phyloP scores from a whole-genome alignment of 495 filamentous ascomycete species.

The Tuber borchii region DNA sequence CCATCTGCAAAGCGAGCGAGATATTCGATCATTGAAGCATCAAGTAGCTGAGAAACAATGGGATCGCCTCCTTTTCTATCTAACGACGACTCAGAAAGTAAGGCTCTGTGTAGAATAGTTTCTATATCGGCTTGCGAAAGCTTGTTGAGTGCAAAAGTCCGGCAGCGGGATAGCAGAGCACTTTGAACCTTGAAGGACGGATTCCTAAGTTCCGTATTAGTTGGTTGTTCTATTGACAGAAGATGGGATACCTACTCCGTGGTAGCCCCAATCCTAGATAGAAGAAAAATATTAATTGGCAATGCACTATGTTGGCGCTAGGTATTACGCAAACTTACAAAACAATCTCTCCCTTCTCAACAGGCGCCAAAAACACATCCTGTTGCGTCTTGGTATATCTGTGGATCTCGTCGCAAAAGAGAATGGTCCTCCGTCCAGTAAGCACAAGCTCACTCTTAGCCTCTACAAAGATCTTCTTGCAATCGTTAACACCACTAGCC shows the following conservation, averaged over 20 bases:
- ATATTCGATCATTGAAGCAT: conserved; percentile 70
- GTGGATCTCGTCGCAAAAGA: conserved; percentile 98
- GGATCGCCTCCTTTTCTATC: conserved; percentile 37
- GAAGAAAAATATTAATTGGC: not conserved
- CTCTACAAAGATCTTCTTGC: conserved; percentile 86
- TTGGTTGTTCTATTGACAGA: not conserved
- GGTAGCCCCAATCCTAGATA: conserved; percentile 70
- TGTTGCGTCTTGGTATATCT: conserved; percentile 83
- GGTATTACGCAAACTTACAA: conserved; percentile 45
- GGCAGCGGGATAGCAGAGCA: conserved; percentile 79
- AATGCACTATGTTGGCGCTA: conserved; percentile 9
- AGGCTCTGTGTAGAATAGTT: conserved; percentile 65
- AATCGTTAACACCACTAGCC: conserved; percentile 81
- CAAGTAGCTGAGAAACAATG: conserved; percentile 54
- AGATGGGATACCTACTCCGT: conserved; percentile 54
- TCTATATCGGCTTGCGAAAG: conserved; percentile 64
- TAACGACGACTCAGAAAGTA: conserved; percentile 54
- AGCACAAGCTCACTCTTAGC: conserved; percentile 73
- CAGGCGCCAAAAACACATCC: conserved; percentile 88
- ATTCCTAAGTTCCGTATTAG: conserved; percentile 49
- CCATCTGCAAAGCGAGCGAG: conserved; percentile 81
- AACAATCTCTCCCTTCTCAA: conserved; percentile 84
- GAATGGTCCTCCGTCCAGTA: conserved; percentile 83
- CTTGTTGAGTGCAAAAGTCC: conserved; percentile 77
- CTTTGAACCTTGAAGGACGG: conserved; percentile 90